Conservation (phyloP, 148 eudicot species). For the Heliosperma pusillum region DNA sequence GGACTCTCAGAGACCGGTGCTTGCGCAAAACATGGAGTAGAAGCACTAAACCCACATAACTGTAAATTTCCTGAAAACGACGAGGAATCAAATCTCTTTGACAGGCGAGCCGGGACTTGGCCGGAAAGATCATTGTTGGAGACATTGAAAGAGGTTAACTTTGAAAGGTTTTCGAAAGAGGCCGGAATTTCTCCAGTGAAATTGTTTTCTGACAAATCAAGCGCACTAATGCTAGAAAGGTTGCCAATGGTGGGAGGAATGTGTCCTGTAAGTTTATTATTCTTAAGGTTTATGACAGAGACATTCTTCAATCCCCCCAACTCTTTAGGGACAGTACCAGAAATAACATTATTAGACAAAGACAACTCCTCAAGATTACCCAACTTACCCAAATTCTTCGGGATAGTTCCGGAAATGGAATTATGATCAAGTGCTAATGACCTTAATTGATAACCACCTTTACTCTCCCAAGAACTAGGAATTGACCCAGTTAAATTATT, state of each 20-base stretch:
- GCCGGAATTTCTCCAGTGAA: slow-evolving; percentile 47
- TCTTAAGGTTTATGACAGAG: slow-evolving; percentile 38
- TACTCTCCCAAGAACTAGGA: slow-evolving; percentile 49
- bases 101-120: slow-evolving; percentile 39
- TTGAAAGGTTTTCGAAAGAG: slow-evolving; percentile 43
- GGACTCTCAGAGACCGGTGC: slow-evolving; percentile 36
- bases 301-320: slow-evolving; percentile 37
- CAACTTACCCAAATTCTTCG: slow-evolving; percentile 50
- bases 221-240: slow-evolving; percentile 31
- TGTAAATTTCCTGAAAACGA: slow-evolving; percentile 54
- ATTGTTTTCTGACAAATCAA: slow-evolving; percentile 54
- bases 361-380: slow-evolving; percentile 39
- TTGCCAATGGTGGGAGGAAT: slow-evolving; percentile 34
- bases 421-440: slow-evolving; percentile 56
- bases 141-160: slow-evolving; percentile 49
- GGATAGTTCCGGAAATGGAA: slow-evolving; percentile 51
- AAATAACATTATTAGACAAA: slow-evolving; percentile 42
- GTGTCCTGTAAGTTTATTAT: slow-evolving; percentile 45
- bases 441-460: slow-evolving; percentile 33
- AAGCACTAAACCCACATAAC: slow-evolving; percentile 63
- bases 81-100: slow-evolving; percentile 40
- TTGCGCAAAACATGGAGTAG: slow-evolving; percentile 51
- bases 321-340: slow-evolving; percentile 42
- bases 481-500: slow-evolving; percentile 66
- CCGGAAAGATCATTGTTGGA: slow-evolving; percentile 64